Evolutionary conservation across 352 stramenopile species (phyloP), one percentile per base, ranked within the genome.

Genomic region (Phytopythium ostracodes): DNA sequence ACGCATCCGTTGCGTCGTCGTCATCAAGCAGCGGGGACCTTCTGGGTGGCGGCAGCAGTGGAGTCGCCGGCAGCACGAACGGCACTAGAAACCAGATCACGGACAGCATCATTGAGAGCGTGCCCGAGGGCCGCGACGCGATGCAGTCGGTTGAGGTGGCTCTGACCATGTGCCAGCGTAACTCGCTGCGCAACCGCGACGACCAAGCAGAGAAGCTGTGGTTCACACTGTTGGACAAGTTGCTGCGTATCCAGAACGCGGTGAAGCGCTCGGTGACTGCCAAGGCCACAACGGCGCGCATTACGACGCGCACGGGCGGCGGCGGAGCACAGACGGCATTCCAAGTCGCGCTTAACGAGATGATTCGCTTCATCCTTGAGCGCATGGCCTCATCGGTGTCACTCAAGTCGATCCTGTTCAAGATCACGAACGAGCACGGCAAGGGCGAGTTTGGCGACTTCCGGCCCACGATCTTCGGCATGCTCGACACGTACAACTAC

Each of bases 351-450:
- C 63, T 98, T 22, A 96, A 96, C 62, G 90, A 98, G 53, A 77
- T 98, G 54, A 88, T 98, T 40, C 86, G 90, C 27, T 89, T 97
- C 65, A 96, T 96, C 59, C 92, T 98, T 49, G 91, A 98, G 70
- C 81, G 92, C 40, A 98, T 98, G 92, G 90, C 96, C 35, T 96
- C 90, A 2, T 97, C 84, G 35, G 92, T 98, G 55, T 96, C 93
- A 35, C 72, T 98, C 14, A 91, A 90, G 68, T 91, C 96, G 63
- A 94, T 98, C 40, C 72, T 98, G 56, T 94, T 96, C 59, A 98
- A 98, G 77, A 96, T 98, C 58, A 98, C 93, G 54, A 97, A 89
- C 51, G 95, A 98, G 68, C 89, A 98, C 72, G 89, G 91, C 12
- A 90, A 91, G 58, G 96, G 88, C 67, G 85, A 92, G 46, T 96